Evolutionary conservation across 768 basidiomycete species (phyloP).

Genomic region (Termitomyces titanicus): DNA sequence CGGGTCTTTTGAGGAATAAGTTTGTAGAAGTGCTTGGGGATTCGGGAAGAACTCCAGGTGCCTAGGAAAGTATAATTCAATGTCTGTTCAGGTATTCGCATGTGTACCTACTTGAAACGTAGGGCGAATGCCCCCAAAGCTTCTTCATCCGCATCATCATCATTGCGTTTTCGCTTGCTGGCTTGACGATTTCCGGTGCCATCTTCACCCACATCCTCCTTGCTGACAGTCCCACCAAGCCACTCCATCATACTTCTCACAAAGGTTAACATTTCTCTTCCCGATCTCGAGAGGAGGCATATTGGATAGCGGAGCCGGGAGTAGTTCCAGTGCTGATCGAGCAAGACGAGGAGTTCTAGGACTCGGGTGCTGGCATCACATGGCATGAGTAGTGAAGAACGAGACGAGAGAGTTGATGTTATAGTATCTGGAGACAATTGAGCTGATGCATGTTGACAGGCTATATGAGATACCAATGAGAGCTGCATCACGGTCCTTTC

Average conservation of each 20-base stretch:
- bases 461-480: slow-evolving; percentile 59
- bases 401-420: slow-evolving; percentile 76
- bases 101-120: slow-evolving; percentile 69
- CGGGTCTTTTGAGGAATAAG: slow-evolving; percentile 82
- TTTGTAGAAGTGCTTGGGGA: slow-evolving; percentile 74
- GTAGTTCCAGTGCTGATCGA: slow-evolving; percentile 97
- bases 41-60: slow-evolving; percentile 90
- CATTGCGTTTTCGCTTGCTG: slow-evolving; percentile 54
- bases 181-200: slow-evolving; percentile 51
- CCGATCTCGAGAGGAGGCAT: slow-evolving; percentile 89
- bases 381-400: slow-evolving; percentile 83
- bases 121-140: slow-evolving; percentile 83
- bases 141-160: slow-evolving; percentile 70
- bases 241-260: slow-evolving; percentile 98
- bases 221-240: slow-evolving; percentile 93
- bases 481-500: slow-evolving; percentile 87
- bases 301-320: slow-evolving; percentile 82
- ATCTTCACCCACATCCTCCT: slow-evolving; percentile 87
- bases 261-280: slow-evolving; percentile 89
- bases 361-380: slow-evolving; percentile 94
- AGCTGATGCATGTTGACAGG: slow-evolving; percentile 2
- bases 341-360: slow-evolving; percentile 89
- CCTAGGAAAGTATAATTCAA: slow-evolving; percentile 35
- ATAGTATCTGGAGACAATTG: slow-evolving; percentile 64
- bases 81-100: not conserved